phyloP scores from a whole-genome alignment of 495 filamentous ascomycete species.

The Penicillium lividum region DNA sequence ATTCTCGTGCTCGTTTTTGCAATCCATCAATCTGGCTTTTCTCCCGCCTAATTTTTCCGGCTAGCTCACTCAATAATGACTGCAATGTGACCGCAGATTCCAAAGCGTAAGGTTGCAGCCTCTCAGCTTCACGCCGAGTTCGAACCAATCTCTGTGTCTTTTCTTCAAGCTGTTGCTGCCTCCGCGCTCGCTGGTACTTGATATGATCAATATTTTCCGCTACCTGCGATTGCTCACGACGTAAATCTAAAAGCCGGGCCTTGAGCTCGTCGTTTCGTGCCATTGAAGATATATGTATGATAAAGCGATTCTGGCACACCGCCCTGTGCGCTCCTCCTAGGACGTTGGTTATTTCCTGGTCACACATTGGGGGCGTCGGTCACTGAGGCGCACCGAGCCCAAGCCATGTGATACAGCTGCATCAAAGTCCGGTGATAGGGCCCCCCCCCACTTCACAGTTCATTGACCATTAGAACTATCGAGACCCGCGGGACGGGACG shows the following conservation, averaged over 20 bases:
- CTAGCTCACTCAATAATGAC: conserved; percentile 76
- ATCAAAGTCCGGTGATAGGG: too few relatives aligned
- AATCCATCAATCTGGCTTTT: conserved; percentile 82
- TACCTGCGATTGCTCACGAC: conserved; percentile 73
- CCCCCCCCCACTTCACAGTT: too few relatives aligned
- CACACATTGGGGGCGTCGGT: too few relatives aligned
- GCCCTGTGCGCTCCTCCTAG: too few relatives aligned
- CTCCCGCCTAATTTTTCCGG: conserved; percentile 69
- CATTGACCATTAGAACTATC: too few relatives aligned
- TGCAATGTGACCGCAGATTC: conserved; percentile 83
- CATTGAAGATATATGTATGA: neutral
- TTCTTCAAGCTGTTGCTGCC: conserved; percentile 74
- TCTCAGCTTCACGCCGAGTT: conserved; percentile 74
- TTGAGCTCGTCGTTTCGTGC: conserved; percentile 83
- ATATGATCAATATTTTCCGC: conserved; percentile 74
- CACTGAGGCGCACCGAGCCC: too few relatives aligned
- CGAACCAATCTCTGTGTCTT: conserved; percentile 64
- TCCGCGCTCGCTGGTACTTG: conserved; percentile 67
- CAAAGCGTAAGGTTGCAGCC: conserved; percentile 86
- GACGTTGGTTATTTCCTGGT: too few relatives aligned
- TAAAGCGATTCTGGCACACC: too few relatives aligned
- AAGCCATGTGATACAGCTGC: too few relatives aligned
- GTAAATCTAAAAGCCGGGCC: conserved; percentile 71
- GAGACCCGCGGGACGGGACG: too few relatives aligned
- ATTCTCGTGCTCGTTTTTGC: conserved; percentile 78